Percentiles rank a stretch among this genome's conserved stretches.
These are phyloP conservation scores for Sarcodon aspratus DNA, from an alignment of 768 basidiomycete species.

Conservation along the genomic window DNA sequence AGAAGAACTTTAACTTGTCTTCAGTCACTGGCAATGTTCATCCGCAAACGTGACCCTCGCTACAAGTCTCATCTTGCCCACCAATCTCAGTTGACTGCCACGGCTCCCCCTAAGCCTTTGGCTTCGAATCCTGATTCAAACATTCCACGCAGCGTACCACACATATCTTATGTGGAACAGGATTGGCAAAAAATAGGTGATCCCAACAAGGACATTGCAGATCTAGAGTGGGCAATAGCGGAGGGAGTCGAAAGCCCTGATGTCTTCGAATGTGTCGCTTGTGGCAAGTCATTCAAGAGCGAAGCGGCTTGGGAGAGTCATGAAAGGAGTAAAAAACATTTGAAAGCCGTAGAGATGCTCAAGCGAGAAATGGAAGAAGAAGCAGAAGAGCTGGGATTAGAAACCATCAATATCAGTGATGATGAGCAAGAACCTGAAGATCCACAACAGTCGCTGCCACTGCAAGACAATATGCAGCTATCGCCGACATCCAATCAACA, in stretches of 20 bases:
- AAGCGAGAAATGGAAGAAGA: conserved; percentile 70
- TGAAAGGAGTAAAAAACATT: conserved; percentile 89
- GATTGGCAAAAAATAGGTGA: conserved; percentile 73
- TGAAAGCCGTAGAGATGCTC: conserved; percentile 75
- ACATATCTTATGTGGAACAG: conserved; percentile 61
- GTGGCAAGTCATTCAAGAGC: conserved; percentile 78
- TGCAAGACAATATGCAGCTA: neutral
- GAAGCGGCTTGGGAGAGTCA: conserved; percentile 96
- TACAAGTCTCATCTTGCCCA: conserved; percentile 53
- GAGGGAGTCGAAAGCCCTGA: conserved; percentile 56
- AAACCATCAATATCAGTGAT: conserved; percentile 14
- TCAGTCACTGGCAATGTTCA: conserved; percentile 63
- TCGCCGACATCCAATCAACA: conserved; percentile 8
- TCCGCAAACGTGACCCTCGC: conserved; percentile 84
- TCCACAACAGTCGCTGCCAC: neutral
- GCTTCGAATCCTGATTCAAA: conserved; percentile 4
- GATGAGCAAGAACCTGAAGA: conserved; percentile 5
- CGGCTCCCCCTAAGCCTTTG: conserved; percentile 9
- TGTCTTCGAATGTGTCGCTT: conserved; percentile 95
- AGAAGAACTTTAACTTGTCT: neutral
- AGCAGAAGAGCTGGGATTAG: conserved; percentile 51
- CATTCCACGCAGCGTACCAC: conserved; percentile 14
- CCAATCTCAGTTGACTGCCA: conserved; percentile 30
- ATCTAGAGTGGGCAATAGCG: conserved; percentile 65
- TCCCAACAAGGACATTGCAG: conserved; percentile 32